Evolutionary conservation across 495 filamentous ascomycete species (phyloP), one percentile per base, ranked within the genome.

Genomic region (Lasiosphaeriaceae sp.): DNA sequence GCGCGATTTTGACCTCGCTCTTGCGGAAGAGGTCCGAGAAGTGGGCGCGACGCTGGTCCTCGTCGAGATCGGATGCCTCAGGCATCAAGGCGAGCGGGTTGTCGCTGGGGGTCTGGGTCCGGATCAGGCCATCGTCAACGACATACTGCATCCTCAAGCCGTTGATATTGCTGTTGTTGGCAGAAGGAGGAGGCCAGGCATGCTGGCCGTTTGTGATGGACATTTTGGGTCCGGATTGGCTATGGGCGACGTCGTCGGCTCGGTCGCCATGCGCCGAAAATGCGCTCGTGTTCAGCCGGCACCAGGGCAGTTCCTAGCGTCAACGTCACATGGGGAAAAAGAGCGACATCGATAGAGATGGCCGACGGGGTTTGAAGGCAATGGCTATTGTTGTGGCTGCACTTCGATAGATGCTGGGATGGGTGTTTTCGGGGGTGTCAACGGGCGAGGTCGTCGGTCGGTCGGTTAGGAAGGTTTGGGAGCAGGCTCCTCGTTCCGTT

Each of bases 1-100:
- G 78, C 39, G 87, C 79, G 49, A 80, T 70, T 23, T 64, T 63
- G 31, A 56, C 63, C 23, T 80, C 76, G 52, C 61, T 64, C 49
- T 60, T 67, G 50, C 73, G 76, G 65, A 70, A 77, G 24, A 75
- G 66, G 52, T 74, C 69, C 55, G 63, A 62, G 57, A 79, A 80
- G 52, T 70, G 67, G 54, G 75, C 65, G 62, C 74, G 72, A 21
- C 71, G 68, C 34, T 64, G 66, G 58, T 80, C 75, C 9, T 76
- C 73, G 41, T 79, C 77, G 45, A 66, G 62, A 62, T 80, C 77
- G 52, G 77, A 72, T 74, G 77, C 75, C 76, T 80, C 76, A 76
- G 77, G 77, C 76, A 78, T 64, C 75, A 72, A 73, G 45, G 57
- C 34, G 47, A 65, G 59, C 17, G 64, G 60, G 39, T 53, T 50